phyloP scores from a whole-genome alignment of 345 rosid genomes.

The Punica granatum region DNA sequence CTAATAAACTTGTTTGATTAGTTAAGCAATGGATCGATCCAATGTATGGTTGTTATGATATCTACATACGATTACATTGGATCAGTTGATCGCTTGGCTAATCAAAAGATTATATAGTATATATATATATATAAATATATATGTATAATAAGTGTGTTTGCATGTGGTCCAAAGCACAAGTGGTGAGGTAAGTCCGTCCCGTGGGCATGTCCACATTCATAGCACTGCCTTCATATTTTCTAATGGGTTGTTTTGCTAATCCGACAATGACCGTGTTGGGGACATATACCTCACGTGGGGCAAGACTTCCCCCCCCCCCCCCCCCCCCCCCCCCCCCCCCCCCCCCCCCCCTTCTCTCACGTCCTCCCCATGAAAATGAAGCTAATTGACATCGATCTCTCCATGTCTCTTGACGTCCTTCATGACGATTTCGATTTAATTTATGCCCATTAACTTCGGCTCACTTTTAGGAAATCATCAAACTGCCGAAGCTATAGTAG shows the following conservation, averaged over 20 bases:
- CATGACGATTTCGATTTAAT: background rate
- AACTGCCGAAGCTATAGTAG: too few species aligned
- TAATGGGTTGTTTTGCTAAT: background rate
- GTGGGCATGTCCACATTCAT: constrained; percentile 1
- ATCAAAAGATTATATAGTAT: background rate
- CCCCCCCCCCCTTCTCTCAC: too few species aligned
- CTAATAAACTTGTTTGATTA: background rate
- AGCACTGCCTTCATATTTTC: background rate
- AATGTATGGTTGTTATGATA: background rate
- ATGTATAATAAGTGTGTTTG: too few species aligned
- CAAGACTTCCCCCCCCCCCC: background rate
- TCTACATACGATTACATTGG: too few species aligned
- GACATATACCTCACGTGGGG: constrained; percentile 6
- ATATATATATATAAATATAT: too few species aligned
- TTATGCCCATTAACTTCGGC: too few species aligned
- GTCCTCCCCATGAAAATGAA: background rate
- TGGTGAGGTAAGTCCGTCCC: background rate
- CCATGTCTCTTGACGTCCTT: background rate
- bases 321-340: too few species aligned
- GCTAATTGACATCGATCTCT: background rate
- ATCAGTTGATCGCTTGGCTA: background rate
- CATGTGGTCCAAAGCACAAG: constrained; percentile 3
- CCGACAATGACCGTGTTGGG: constrained; percentile 2
- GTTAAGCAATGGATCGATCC: background rate
- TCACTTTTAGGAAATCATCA: too few species aligned